phyloP scores from a whole-genome alignment of 2,329 filamentous ascomycete genomes.

The Ophiognomonia clavigignenti-juglandacearum region DNA sequence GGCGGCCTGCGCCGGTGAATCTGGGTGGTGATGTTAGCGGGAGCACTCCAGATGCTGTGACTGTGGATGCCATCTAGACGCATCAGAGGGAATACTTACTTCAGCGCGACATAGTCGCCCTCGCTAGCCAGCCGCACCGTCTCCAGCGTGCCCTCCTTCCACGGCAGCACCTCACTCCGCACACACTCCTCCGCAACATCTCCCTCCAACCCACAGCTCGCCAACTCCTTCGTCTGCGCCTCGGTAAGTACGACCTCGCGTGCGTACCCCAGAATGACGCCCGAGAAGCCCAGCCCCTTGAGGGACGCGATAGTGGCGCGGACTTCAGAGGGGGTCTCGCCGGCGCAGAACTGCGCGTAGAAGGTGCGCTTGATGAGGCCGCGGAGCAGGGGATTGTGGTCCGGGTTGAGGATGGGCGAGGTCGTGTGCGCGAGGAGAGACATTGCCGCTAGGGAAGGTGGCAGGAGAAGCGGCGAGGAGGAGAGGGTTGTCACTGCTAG shows the following conservation, averaged over 20 bases:
- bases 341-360: conserved; percentile 88
- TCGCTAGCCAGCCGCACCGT: conserved; percentile 70
- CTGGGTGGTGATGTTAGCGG: conserved; percentile 19
- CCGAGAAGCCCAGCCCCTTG: conserved; percentile 71
- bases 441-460: conserved; percentile 65
- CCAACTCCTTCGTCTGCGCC: conserved; percentile 40
- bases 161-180: conserved; percentile 60
- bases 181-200: conserved; percentile 45
- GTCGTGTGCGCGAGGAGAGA: conserved; percentile 64
- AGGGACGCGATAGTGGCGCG: conserved; percentile 58
- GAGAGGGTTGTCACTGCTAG: conserved; percentile 66
- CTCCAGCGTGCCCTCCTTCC: conserved; percentile 69
- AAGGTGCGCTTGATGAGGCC: conserved; percentile 74
- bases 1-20: conserved; percentile 77
- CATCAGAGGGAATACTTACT: conserved; percentile 31
- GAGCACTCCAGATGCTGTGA: neutral
- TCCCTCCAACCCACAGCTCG: conserved; percentile 35
- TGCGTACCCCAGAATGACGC: conserved; percentile 81
- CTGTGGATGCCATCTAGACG: neutral
- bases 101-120: conserved; percentile 62
- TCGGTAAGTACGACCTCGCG: conserved; percentile 70
- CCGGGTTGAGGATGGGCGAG: conserved; percentile 63
- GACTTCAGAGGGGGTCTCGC: conserved; percentile 68
- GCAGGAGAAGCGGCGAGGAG: conserved; percentile 64
- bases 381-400: conserved; percentile 67